Base-by-base conservation (phyloP, 2,329 filamentous ascomycete species). In the Aaosphaeria arxii region DNA sequence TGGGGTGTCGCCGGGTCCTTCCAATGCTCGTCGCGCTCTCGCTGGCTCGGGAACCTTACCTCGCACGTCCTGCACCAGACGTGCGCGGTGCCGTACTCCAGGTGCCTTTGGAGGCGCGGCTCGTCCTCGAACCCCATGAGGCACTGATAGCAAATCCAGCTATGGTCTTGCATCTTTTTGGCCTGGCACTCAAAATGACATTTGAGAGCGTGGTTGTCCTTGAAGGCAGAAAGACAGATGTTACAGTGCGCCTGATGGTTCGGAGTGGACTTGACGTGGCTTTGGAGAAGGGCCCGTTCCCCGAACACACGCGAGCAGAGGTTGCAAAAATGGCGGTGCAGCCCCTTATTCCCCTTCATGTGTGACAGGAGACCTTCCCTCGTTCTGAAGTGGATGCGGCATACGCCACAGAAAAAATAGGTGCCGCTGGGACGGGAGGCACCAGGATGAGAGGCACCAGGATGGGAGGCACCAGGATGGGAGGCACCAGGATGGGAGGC, bases 281-380 rank as follows among this genome's bases (percentile, higher is more conserved):
- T 69, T 48, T 65, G 57, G 24, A 69, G 52, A 6, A 64, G 64
- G 35, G 68, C 68, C 7, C 63, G 53, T 30, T 69, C 64, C 28
- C 62, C 62, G 44, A 69, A 69, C 0, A 67, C 56, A 30, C 64
- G 61, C 44, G 58, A 62, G 56, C 66, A 69, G 5, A 69, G 60
- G 42, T 67, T 68, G 50, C 66, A 69, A 47, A 66, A 69, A 49
- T 68, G 48, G 29, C 58, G 49, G 47, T 69, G 66, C 1, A 53
- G 51, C 5, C 53, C 51, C 7, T 36, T 9, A 36, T 9, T 9
- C 6, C 47, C 43, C 17, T 59, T 54, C 36, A 61, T 50, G 45
- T 69, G 66, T 13, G 42, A 51, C 30, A 59, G 44, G 0, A 69
- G 50, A 5, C 56, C 46, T 1, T 45, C 17, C 48, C 65, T 67